phyloP scores from a whole-genome alignment of 2,329 filamentous ascomycete genomes.

The Aspergillus felis region DNA sequence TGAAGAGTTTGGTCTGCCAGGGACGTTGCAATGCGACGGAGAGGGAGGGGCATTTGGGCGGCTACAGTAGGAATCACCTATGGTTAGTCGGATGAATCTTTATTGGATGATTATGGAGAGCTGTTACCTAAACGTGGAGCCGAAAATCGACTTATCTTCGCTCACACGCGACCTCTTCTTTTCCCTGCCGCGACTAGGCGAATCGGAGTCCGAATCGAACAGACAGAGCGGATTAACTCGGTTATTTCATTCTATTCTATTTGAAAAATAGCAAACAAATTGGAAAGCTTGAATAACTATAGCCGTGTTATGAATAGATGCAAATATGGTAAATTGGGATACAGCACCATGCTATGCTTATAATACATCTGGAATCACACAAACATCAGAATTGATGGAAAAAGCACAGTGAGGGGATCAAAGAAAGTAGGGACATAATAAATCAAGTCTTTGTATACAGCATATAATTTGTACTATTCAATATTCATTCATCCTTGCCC shows the following conservation, averaged over 20 bases:
- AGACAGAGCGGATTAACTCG: neutral
- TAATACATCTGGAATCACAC: neutral
- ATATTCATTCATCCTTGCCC: constrained; percentile 53
- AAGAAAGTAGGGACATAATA: neutral
- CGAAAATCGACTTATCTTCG: neutral
- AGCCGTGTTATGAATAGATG: neutral
- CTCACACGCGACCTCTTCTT: neutral
- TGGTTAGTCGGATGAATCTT: neutral
- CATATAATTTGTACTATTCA: neutral
- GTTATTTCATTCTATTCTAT: neutral
- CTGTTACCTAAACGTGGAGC: neutral
- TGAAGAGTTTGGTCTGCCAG: constrained; percentile 17
- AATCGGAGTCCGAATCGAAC: neutral
- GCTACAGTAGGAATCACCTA: constrained; percentile 14
- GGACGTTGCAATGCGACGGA: constrained; percentile 25
- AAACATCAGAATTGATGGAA: neutral
- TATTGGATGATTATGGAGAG: neutral
- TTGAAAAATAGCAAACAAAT: neutral
- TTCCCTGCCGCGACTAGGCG: constrained; percentile 5
- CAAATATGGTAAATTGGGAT: neutral
- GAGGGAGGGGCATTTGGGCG: constrained; percentile 33
- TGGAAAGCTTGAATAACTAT: neutral
- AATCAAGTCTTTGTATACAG: neutral
- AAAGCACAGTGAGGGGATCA: neutral
- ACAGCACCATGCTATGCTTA: neutral